Conservation (phyloP, 108 stramenopile species). For the Cyclotella cryptica region DNA sequence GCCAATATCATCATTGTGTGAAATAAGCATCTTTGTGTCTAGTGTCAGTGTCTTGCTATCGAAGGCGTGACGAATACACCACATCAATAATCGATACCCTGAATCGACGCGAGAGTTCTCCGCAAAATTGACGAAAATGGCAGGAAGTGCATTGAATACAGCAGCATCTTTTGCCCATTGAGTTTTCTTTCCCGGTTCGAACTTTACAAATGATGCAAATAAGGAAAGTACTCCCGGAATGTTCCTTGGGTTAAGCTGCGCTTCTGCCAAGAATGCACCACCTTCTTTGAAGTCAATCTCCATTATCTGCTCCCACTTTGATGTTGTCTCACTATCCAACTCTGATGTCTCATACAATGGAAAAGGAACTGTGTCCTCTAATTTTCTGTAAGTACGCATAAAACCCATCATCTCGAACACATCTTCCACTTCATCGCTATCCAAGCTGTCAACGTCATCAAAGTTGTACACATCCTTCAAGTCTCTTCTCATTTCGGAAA, state of each 20-base stretch:
- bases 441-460: conserved; percentile 4
- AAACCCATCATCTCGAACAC: conserved; percentile 1
- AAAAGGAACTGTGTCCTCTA: neutral
- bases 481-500: neutral
- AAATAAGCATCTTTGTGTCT: conserved; percentile 12
- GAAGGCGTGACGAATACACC: conserved; percentile 17
- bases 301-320: neutral
- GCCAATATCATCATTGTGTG: conserved; percentile 12
- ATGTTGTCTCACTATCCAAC: neutral
- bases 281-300: conserved; percentile 16
- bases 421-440: neutral
- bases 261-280: conserved; percentile 5
- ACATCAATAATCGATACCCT: conserved; percentile 11
- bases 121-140: conserved; percentile 20
- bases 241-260: neutral
- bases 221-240: neutral
- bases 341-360: neutral
- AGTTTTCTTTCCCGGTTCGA: conserved; percentile 6
- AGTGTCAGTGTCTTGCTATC: conserved; percentile 17
- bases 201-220: conserved; percentile 5
- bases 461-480: neutral
- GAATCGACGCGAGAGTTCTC: neutral
- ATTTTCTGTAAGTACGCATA: neutral
- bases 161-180: conserved; percentile 23
- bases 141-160: conserved; percentile 11